A percentile compares a stretch with the other conserved stretches of the same genome.
phyloP scores from a whole-genome alignment of 805 yeast species.

The Metschnikowia chrysomelidarum region DNA sequence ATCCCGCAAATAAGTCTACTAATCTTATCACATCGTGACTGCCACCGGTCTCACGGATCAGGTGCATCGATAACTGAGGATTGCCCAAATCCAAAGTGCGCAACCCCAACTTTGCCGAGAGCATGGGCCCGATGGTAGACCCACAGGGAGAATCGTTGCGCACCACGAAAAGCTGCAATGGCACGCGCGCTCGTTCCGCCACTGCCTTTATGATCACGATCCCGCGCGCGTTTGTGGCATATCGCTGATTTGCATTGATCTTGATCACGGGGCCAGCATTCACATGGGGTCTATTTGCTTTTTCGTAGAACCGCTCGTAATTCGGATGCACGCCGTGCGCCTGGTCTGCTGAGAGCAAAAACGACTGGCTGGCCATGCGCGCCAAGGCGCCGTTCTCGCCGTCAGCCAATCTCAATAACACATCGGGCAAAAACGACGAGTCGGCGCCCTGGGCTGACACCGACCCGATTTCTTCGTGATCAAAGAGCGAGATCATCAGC shows the following conservation, averaged over 20 bases:
- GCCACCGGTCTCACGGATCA: conserved; percentile 90
- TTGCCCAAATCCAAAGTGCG: conserved; percentile 88
- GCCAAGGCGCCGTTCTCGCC: conserved; percentile 45
- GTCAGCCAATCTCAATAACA: conserved; percentile 62
- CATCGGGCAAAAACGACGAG: conserved; percentile 82
- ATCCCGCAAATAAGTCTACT: conserved; percentile 59
- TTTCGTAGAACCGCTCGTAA: conserved; percentile 73
- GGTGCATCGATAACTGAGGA: conserved; percentile 92
- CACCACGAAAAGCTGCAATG: conserved; percentile 89
- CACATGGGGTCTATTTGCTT: conserved; percentile 72
- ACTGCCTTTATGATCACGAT: conserved; percentile 70
- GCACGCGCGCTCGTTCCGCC: conserved; percentile 68
- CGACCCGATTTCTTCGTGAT: conserved; percentile 96
- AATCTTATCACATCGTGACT: conserved; percentile 66
- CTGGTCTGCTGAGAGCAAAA: conserved; percentile 89
- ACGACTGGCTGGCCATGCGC: conserved; percentile 51
- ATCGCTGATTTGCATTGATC: conserved; percentile 91
- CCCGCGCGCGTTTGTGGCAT: conserved; percentile 92
- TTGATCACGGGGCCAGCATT: conserved; percentile 93
- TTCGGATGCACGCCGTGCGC: conserved; percentile 98
- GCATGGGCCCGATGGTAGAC: conserved; percentile 92
- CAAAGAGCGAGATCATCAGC: conserved; percentile 78
- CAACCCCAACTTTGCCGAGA: conserved; percentile 83
- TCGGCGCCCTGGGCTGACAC: conserved; percentile 95
- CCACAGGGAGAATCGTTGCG: conserved; percentile 95